These are phyloP conservation scores for Brassica incana DNA, from an alignment of 345 rosid genomes.

Conservation along the genomic window DNA sequence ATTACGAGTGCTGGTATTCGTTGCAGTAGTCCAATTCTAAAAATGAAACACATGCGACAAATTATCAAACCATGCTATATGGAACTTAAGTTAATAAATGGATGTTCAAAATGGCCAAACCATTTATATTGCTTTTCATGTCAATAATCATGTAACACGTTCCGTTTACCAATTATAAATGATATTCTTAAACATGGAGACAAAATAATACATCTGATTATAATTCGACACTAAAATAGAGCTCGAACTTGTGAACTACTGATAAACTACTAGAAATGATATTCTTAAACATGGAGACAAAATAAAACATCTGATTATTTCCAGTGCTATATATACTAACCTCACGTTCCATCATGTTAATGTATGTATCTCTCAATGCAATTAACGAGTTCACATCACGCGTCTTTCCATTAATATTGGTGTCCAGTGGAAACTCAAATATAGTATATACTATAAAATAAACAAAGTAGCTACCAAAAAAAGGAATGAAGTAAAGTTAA, in stretches of 20 bases:
- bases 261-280: neutral
- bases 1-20: constrained; percentile 2
- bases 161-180: constrained; percentile 5
- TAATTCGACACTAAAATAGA: neutral
- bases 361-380: neutral
- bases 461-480: neutral
- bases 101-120: constrained; percentile 28
- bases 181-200: neutral
- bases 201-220: neutral
- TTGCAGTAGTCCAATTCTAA: constrained; percentile 11
- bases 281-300: neutral
- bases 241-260: neutral
- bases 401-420: constrained; percentile 1
- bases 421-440: constrained; percentile 22
- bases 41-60: constrained; percentile 15
- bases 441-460: neutral
- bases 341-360: neutral
- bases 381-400: neutral
- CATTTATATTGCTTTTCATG: constrained; percentile 25
- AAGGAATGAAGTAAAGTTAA: neutral
- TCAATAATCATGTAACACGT: constrained; percentile 13
- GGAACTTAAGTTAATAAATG: neutral
- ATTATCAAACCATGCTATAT: constrained; percentile 15
- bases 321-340: neutral
- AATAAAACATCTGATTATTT: neutral